Conservation (phyloP, 148 eudicot species). For the Rhododendron williamsianum region DNA sequence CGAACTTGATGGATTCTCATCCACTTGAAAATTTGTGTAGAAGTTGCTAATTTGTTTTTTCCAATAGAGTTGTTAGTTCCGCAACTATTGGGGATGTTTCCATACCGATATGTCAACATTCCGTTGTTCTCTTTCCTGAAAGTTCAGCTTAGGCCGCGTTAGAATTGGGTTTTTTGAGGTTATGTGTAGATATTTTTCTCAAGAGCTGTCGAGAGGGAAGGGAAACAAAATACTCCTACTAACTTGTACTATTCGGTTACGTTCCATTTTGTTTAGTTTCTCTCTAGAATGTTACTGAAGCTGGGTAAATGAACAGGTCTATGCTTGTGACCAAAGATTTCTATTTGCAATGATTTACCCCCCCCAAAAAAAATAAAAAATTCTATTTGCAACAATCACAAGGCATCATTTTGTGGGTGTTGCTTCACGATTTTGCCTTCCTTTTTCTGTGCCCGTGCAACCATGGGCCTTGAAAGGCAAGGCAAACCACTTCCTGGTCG, state of each 20-base stretch:
- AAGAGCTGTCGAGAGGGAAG: background rate
- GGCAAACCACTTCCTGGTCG: background rate
- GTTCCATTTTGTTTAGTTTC: too few relatives aligned
- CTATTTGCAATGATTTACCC: background rate
- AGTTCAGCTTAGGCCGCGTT: background rate
- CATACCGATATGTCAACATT: too few relatives aligned
- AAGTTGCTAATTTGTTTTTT: too few relatives aligned
- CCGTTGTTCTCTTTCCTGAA: background rate
- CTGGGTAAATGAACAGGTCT: background rate
- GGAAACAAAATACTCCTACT: too few relatives aligned
- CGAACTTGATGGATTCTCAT: too few relatives aligned
- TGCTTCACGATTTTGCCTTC: background rate
- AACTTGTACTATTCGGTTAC: too few relatives aligned
- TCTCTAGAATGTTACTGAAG: background rate
- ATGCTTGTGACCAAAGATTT: background rate
- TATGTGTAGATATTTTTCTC: too few relatives aligned
- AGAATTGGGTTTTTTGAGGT: background rate
- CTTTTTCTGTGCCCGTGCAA: background rate
- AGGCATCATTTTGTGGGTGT: background rate
- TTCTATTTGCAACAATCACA: background rate
- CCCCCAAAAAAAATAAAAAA: too few relatives aligned
- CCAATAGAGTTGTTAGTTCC: too few relatives aligned
- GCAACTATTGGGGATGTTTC: too few relatives aligned
- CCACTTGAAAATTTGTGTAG: too few relatives aligned
- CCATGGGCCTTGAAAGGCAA: background rate